Evolutionary conservation across 495 filamentous ascomycete genomes (phyloP), one percentile per base, ranked within the genome.

Genomic region (Xylaria palmicola): DNA sequence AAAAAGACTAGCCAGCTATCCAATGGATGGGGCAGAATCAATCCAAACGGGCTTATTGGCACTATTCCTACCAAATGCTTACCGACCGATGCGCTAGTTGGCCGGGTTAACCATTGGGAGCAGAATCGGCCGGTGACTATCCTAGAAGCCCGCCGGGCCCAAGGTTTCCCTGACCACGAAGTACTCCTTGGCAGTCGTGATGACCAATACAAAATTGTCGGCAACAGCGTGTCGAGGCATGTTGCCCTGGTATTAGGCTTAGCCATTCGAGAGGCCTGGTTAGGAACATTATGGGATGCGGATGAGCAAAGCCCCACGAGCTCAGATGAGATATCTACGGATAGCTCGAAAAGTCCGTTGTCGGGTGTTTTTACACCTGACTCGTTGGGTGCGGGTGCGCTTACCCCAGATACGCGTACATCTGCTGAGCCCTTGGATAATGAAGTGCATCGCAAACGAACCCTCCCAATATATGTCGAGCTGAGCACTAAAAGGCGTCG

Each of bases 171-270:
- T 0, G 88, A 92, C 59, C 51, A 87, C 15, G 89, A 91, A 40
- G 80, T 92, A 0, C 61, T 93, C 1, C 61, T 91, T 10, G 90
- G 88, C 0, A 56, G 49, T 6, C 63, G 77, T 1, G 36, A 53
- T 0, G 71, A 83, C 12, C 82, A 86, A 63, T 85, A 81, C 74
- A 83, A 79, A 56, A 80, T 89, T 37, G 74, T 90, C 13, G 90
- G 89, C 0, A 92, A 93, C 67, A 85, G 83, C 50, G 90, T 92
- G 3, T 81, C 85, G n/a, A 80, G 88, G 22, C 76, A 77, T 5
- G 82, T 89, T 17, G 78, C 88, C 6, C 56, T 89, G 22, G 86
- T 83, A 15, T 66, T 89, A 40, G 88, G 88, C 1, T 60, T 90
- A 6, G 66, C 77, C 36, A 72, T 91, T 3, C 72, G 88, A 19